These are phyloP conservation scores for Westerdykella ornata DNA, from an alignment of 2,329 filamentous ascomycete genomes.

Conservation along the genomic window DNA sequence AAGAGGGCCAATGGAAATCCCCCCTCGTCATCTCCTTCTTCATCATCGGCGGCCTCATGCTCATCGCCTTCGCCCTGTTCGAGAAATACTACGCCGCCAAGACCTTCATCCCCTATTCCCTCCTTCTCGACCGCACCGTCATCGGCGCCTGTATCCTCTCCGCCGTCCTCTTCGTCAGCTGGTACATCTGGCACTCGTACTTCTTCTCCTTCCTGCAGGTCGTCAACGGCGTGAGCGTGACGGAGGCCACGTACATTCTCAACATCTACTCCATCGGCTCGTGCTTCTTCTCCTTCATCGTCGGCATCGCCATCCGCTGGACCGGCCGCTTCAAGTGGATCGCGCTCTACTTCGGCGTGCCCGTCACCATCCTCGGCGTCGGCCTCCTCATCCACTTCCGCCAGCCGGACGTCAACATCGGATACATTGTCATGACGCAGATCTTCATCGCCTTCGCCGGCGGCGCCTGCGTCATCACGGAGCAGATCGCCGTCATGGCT, in stretches of 20 bases:
- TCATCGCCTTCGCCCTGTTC: constrained; percentile 35
- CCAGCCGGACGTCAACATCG: constrained; percentile 21
- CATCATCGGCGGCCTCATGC: constrained; percentile 29
- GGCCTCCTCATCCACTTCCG: constrained; percentile 33
- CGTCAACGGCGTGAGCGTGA: constrained; percentile 27
- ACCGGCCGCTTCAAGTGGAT: constrained; percentile 21
- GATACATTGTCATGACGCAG: constrained; percentile 34
- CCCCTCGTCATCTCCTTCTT: constrained; percentile 36
- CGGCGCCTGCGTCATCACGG: constrained; percentile 23
- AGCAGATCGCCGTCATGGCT: constrained; percentile 21
- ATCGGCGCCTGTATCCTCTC: constrained; percentile 47
- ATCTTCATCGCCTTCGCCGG: constrained; percentile 26
- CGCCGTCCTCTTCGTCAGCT: constrained; percentile 26
- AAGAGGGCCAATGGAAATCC: constrained; percentile 26
- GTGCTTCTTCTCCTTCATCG: constrained; percentile 18
- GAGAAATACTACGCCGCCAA: constrained; percentile 37
- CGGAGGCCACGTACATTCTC: constrained; percentile 30
- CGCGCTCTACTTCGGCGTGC: constrained; percentile 20
- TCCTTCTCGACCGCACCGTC: constrained; percentile 46
- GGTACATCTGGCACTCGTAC: constrained; percentile 35
- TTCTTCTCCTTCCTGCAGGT: constrained; percentile 39
- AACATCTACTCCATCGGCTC: constrained; percentile 33
- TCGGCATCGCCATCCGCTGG: constrained; percentile 17
- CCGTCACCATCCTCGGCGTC: constrained; percentile 21
- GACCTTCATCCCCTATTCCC: constrained; percentile 40